Evolutionary conservation across 2,329 filamentous ascomycete genomes (phyloP), one percentile per base, ranked within the genome.

Genomic region (Talaromyces piceae): DNA sequence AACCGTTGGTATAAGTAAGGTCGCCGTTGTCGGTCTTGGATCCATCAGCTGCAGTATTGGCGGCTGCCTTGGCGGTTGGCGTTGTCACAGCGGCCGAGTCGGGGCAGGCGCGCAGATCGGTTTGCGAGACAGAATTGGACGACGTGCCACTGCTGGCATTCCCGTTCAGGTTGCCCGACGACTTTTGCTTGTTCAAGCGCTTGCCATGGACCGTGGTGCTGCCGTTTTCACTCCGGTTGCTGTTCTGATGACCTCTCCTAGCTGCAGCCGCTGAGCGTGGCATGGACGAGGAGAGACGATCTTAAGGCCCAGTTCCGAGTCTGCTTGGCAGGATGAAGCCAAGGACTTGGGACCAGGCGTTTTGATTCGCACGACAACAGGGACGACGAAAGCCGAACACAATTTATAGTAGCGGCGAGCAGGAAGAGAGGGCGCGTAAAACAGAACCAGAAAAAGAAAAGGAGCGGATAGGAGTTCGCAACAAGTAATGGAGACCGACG

Each of bases 211-310:
- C 84, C 78, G 90, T 86, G 69, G 89, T 78, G 66, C n/a, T n/a
- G n/a, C 88, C 89, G 84, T 88, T 90, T 74, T 95, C 90, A 74
- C 94, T 86, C 70, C 86, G 83, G 64, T 77, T 81, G 72, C 85
- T 85, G 48, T 23, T 49, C 47, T 83, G 82, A 69, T 83, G 79
- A 73, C 77, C 85, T 68, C 75, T 74, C 65, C 72, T 73, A 67
- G 70, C 67, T 63, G 73, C 69, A 63, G 66, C 66, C 58, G 66
- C 68, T 69, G 69, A 70, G 66, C 72, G 72, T 70, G 72, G 71
- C 73, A 76, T 75, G 67, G 73, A 70, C 67, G 62, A 73, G 66
- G 62, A 63, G 61, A 64, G 64, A 66, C 60, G 60, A 18, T 37
- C 45, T 16, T 45, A 47, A 66, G 61, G 64, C 62, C 67, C 64